These are phyloP conservation scores for Epichloe sp. DNA, from an alignment of 2,329 filamentous ascomycete genomes.

Conservation along the genomic window DNA sequence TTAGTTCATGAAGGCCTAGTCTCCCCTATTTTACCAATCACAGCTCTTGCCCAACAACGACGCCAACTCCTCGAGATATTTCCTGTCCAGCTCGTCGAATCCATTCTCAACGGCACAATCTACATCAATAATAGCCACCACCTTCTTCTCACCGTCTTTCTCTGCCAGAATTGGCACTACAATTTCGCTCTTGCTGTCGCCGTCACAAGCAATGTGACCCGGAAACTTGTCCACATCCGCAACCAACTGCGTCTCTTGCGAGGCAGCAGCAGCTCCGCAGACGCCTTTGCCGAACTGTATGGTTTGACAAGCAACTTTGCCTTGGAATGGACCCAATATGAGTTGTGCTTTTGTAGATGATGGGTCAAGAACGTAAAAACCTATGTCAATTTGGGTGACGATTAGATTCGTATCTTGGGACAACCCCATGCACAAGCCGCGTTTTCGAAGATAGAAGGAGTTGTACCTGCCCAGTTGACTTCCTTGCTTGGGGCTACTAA, in stretches of 20 bases:
- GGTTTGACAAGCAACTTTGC: slow-evolving; percentile 67
- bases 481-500: slow-evolving; percentile 49
- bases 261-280: slow-evolving; percentile 56
- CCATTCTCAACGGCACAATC: slow-evolving; percentile 57
- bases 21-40: slow-evolving; percentile 40
- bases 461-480: slow-evolving; percentile 63
- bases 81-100: slow-evolving; percentile 56
- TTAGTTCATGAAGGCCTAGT: neutral
- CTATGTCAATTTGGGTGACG: slow-evolving; percentile 21
- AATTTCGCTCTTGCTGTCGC: slow-evolving; percentile 63
- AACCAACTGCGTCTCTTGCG: slow-evolving; percentile 49
- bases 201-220: slow-evolving; percentile 73
- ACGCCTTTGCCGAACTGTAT: slow-evolving; percentile 64
- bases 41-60: slow-evolving; percentile 44
- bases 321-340: slow-evolving; percentile 69
- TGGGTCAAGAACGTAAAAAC: slow-evolving; percentile 60
- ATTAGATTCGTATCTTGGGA: neutral
- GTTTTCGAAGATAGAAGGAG: neutral
- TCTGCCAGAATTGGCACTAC: slow-evolving; percentile 56
- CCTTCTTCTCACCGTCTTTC: slow-evolving; percentile 23
- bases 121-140: slow-evolving; percentile 67
- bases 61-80: slow-evolving; percentile 53
- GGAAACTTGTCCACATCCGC: slow-evolving; percentile 61
- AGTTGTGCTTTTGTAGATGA: slow-evolving; percentile 35
- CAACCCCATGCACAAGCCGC: neutral